Evolutionary conservation across 2,329 filamentous ascomycete genomes (phyloP).

Genomic region (Aspergillus pseudoglaucus): DNA sequence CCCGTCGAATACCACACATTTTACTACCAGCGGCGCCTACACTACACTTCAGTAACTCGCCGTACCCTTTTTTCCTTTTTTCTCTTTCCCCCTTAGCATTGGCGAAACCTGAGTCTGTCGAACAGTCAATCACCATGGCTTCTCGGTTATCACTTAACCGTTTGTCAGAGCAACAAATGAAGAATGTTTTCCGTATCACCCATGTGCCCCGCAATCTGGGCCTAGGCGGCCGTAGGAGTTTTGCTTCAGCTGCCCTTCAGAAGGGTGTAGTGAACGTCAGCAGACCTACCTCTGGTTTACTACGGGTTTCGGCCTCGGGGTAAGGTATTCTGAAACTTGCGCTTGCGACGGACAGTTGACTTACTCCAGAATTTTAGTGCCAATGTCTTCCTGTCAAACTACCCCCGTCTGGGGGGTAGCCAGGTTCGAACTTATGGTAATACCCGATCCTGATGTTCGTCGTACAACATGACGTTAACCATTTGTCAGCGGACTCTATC

Average conservation of each 20-base stretch:
- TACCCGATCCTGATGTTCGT: background rate
- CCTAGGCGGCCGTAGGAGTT: constrained; percentile 16
- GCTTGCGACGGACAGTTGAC: constrained; percentile 3
- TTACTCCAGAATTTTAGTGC: constrained; percentile 8
- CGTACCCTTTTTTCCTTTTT: constrained; percentile 1
- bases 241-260: constrained; percentile 19
- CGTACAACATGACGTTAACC: constrained; percentile 7
- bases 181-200: constrained; percentile 21
- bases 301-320: constrained; percentile 19
- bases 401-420: constrained; percentile 18
- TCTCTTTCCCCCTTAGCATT: background rate
- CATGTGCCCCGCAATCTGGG: constrained; percentile 19
- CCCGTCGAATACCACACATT: background rate
- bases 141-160: constrained; percentile 33
- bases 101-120: background rate
- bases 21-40: background rate
- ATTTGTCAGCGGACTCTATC: constrained; percentile 61
- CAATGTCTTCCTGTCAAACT: constrained; percentile 18
- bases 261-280: constrained; percentile 5
- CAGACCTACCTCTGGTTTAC: constrained; percentile 16
- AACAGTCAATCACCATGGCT: constrained; percentile 24
- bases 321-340: constrained; percentile 9
- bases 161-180: constrained; percentile 27
- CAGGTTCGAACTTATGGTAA: constrained; percentile 35
- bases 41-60: background rate